A percentile compares a stretch with the other conserved stretches of the same genome.
These are phyloP conservation scores for Onygena corvina DNA, from an alignment of 2,329 filamentous ascomycete genomes.

Conservation along the genomic window DNA sequence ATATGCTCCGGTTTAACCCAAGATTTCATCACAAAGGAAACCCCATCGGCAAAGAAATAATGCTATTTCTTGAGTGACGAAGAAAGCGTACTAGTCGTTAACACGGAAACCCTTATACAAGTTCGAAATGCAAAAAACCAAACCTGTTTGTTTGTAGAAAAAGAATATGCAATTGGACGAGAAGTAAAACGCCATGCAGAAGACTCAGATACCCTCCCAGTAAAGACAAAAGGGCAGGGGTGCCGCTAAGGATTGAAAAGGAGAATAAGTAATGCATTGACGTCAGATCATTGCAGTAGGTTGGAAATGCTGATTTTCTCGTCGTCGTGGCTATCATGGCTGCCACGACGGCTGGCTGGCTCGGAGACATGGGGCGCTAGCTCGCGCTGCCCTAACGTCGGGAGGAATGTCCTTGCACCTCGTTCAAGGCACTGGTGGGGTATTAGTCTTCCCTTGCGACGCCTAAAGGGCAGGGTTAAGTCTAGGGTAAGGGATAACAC, in stretches of 20 bases:
- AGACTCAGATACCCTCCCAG: slow-evolving; percentile 1
- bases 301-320: slow-evolving; percentile 15
- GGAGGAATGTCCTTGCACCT: slow-evolving; percentile 16
- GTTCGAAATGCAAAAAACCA: background rate
- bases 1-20: background rate
- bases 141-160: background rate
- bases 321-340: slow-evolving; percentile 17
- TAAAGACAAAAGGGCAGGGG: background rate
- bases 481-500: slow-evolving; percentile 27
- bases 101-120: background rate
- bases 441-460: background rate
- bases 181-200: background rate
- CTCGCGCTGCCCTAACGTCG: slow-evolving; percentile 13
- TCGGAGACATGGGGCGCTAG: slow-evolving; percentile 7
- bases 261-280: background rate
- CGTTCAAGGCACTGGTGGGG: slow-evolving; percentile 18
- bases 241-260: background rate
- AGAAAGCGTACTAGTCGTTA: background rate
- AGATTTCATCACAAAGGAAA: background rate
- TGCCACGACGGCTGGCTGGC: slow-evolving; percentile 12
- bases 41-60: background rate
- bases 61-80: background rate
- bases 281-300: slow-evolving; percentile 10
- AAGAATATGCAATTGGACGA: background rate
- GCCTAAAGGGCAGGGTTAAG: background rate